These are phyloP conservation scores for Colletotrichum lindemuthianum DNA, from an alignment of 2,329 filamentous ascomycete species.

Conservation along the genomic window DNA sequence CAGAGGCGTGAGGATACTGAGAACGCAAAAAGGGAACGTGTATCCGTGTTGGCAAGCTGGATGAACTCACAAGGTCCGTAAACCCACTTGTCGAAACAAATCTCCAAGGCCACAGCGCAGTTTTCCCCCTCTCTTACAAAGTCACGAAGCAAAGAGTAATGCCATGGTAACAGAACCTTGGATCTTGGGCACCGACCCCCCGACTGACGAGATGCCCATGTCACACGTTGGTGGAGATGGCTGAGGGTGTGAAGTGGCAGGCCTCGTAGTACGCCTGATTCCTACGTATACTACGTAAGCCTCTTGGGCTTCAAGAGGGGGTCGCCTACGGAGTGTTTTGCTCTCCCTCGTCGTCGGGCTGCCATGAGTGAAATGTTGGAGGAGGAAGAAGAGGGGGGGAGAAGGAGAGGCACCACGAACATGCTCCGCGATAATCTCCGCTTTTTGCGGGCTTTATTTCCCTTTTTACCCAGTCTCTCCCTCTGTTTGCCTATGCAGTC, in stretches of 20 bases:
- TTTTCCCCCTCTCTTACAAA: neutral
- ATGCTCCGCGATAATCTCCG: conserved; percentile 18
- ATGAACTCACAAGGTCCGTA: neutral
- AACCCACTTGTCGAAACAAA: conserved; percentile 4
- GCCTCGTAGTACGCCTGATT: too few relatives aligned
- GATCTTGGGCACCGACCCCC: too few relatives aligned
- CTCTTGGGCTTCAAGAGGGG: neutral
- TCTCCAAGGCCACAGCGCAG: neutral
- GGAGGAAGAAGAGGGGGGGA: neutral
- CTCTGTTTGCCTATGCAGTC: neutral
- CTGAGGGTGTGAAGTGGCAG: too few relatives aligned
- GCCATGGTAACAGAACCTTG: too few relatives aligned
- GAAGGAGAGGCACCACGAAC: too few relatives aligned
- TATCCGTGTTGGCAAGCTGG: neutral
- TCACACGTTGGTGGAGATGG: too few relatives aligned
- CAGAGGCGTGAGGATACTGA: too few relatives aligned
- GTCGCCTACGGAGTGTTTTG: neutral
- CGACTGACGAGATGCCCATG: conserved; percentile 7
- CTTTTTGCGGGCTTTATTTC: neutral
- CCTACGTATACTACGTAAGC: too few relatives aligned
- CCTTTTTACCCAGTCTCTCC: neutral
- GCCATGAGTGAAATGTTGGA: conserved; percentile 26
- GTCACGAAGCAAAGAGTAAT: neutral
- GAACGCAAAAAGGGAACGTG: too few relatives aligned
- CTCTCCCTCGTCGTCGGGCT: conserved; percentile 29